Evolutionary conservation across 257 asterid species (phyloP).

Genomic region (Striga asiatica): DNA sequence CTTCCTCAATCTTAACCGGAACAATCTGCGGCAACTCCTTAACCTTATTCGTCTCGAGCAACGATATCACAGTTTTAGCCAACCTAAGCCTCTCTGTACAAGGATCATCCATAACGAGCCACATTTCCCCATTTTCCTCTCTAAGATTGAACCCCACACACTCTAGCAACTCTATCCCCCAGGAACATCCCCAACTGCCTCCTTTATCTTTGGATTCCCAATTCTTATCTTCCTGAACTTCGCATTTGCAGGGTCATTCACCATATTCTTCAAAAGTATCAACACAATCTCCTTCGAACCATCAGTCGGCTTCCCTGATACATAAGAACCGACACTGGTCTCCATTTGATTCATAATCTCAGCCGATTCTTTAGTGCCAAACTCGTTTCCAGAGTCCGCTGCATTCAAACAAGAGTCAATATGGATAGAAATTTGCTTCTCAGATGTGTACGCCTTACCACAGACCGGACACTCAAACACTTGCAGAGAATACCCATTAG

Average conservation of each 20-base stretch:
- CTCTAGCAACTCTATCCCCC: slow-evolving; percentile 91
- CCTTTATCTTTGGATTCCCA: slow-evolving; percentile 89
- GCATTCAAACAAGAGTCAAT: slow-evolving; percentile 55
- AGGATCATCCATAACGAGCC: slow-evolving; percentile 71
- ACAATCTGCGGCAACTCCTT: slow-evolving; percentile 26
- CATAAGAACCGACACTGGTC: slow-evolving; percentile 43
- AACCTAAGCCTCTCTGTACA: slow-evolving; percentile 36
- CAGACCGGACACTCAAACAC: slow-evolving; percentile 87
- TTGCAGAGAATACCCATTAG: slow-evolving; percentile 56
- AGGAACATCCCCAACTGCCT: slow-evolving; percentile 60
- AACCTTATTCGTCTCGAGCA: slow-evolving; percentile 52
- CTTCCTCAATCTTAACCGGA: slow-evolving; percentile 35
- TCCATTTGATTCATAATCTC: slow-evolving; percentile 35
- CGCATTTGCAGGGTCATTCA: slow-evolving; percentile 62
- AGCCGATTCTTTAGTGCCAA: slow-evolving; percentile 14
- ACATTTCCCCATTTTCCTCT: slow-evolving; percentile 78
- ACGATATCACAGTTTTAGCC: slow-evolving; percentile 31
- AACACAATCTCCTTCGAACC: slow-evolving; percentile 55
- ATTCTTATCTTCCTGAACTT: slow-evolving; percentile 83
- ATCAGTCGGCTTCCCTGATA: slow-evolving; percentile 57
- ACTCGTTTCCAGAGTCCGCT: slow-evolving; percentile 16
- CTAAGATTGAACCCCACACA: slow-evolving; percentile 61
- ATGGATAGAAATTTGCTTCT: slow-evolving; percentile 66
- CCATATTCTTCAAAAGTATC: slow-evolving; percentile 54
- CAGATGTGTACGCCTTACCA: slow-evolving; percentile 54